Base-by-base conservation (phyloP, 805 yeast genomes). In the Hyphopichia homilentoma region DNA sequence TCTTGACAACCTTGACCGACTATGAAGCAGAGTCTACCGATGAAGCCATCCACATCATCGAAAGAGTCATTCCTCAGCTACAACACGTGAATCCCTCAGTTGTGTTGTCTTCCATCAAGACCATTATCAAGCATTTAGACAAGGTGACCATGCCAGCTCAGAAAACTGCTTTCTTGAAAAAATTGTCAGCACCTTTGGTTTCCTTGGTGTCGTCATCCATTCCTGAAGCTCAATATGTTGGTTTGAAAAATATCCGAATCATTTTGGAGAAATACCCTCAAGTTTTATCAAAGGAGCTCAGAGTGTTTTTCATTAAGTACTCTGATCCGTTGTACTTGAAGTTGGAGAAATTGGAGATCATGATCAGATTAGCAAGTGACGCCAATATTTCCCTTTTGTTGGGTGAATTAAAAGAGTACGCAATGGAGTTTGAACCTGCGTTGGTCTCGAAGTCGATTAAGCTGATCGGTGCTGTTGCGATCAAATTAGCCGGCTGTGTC, bases 41-140 rank as follows among this genome's bases (percentile, higher is more conserved):
- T 11, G 96, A 89, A 52, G 88, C 95, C 2, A 78, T 74, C 39
- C 88, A 85, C 50, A 85, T 90, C 34, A 75, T 90, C 40, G 97
- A 90, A 49, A 73, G 96, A 41, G 88, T 87, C 7, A 75, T 85
- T 7, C 97, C 98, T 9, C 97, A 93, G 61, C 74, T 90, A 50
- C 98, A 90, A 64, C 98, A 90, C 57, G 97, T 85, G 16, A 90
- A 90, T 55, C 95, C 98, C 0, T 85, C 96, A 4, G 97, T 93
- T 14, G 97, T 93, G 3, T 65, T 90, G 44, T 76, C 86, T 17
- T 75, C 96, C 1, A 78, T 93, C 40, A 86, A 88, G 51, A 87
- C 84, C 2, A 77, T 89, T 5, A 54, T 90, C 13, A 75, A 77
- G 36, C 94, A 88, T 52, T 43, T 81, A 21, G 77, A 77, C 7